Conservation (phyloP, 441 rosid genomes). For the Gossypium schwendimanii region DNA sequence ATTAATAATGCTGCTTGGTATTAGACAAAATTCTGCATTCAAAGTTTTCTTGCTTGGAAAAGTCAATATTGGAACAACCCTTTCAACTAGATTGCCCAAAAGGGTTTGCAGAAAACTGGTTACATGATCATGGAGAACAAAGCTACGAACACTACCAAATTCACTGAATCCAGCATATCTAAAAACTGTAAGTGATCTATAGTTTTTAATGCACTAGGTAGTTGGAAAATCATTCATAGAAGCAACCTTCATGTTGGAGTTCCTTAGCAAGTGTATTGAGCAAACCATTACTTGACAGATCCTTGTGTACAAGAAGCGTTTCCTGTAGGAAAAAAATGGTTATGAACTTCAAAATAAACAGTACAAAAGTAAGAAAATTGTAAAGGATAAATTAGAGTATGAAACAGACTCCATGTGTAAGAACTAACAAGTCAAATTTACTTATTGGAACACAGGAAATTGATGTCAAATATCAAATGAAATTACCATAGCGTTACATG, state of each 20-base stretch:
- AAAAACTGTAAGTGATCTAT: not conserved
- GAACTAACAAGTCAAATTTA: not conserved
- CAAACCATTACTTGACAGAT: constrained; percentile 21
- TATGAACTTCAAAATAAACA: not conserved
- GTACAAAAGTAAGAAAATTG: not conserved
- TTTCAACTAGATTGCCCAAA: not conserved
- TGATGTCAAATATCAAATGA: not conserved
- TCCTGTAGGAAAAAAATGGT: constrained; percentile 26
- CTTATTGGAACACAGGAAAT: not conserved
- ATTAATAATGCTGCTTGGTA: not conserved
- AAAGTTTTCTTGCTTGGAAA: not conserved
- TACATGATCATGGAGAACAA: not conserved
- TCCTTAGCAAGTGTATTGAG: constrained; percentile 21
- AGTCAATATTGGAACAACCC: not conserved
- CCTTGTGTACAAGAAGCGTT: constrained; percentile 42
- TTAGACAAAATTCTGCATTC: not conserved
- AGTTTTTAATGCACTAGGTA: not conserved
- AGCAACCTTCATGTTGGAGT: constrained; percentile 33
- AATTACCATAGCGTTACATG: constrained; percentile 58
- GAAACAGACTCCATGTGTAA: not conserved
- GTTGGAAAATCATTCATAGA: not conserved
- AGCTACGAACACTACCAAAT: not conserved
- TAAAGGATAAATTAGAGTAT: not conserved
- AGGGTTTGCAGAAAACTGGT: not conserved
- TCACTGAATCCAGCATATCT: not conserved